A percentile compares a stretch with the other conserved stretches of the same genome.
phyloP scores from a whole-genome alignment of 805 yeast genomes.

The Yamadazyma sp. region DNA sequence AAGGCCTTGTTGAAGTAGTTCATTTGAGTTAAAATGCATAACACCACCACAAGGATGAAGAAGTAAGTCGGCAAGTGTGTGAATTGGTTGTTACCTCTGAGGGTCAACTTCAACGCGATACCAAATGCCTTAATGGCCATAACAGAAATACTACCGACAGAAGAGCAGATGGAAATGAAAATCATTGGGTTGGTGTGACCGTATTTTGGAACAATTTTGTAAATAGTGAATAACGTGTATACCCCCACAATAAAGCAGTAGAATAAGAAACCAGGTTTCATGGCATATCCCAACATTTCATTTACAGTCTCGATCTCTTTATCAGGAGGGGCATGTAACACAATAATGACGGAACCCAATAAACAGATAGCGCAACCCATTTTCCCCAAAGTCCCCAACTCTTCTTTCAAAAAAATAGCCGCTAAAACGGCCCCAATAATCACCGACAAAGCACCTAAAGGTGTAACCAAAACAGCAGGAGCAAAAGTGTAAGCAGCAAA shows the following conservation, averaged over 20 bases:
- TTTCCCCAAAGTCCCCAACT: conserved; percentile 82
- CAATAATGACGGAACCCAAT: conserved; percentile 84
- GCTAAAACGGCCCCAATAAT: conserved; percentile 92
- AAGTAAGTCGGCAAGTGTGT: conserved; percentile 81
- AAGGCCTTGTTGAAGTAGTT: conserved; percentile 90
- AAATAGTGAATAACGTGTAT: conserved; percentile 77
- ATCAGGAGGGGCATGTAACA: conserved; percentile 92
- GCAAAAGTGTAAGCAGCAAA: conserved; percentile 96
- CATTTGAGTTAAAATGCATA: conserved; percentile 89
- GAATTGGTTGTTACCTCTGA: conserved; percentile 85
- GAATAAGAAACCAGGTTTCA: conserved; percentile 70
- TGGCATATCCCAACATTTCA: conserved; percentile 79
- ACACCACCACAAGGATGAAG: conserved; percentile 71
- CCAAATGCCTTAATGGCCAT: conserved; percentile 94
- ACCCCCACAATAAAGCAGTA: conserved; percentile 62
- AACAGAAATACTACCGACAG: conserved; percentile 87
- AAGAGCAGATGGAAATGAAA: conserved; percentile 83
- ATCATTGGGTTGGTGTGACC: conserved; percentile 85
- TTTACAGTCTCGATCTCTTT: conserved; percentile 85
- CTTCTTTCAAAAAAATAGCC: conserved; percentile 79
- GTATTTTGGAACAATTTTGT: conserved; percentile 75
- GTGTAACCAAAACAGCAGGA: conserved; percentile 89
- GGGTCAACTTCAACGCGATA: conserved; percentile 80
- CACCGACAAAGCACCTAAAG: conserved; percentile 86
- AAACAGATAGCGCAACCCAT: conserved; percentile 92